phyloP scores from a whole-genome alignment of 169 alveolate genomes.

The Babesia sp. region DNA sequence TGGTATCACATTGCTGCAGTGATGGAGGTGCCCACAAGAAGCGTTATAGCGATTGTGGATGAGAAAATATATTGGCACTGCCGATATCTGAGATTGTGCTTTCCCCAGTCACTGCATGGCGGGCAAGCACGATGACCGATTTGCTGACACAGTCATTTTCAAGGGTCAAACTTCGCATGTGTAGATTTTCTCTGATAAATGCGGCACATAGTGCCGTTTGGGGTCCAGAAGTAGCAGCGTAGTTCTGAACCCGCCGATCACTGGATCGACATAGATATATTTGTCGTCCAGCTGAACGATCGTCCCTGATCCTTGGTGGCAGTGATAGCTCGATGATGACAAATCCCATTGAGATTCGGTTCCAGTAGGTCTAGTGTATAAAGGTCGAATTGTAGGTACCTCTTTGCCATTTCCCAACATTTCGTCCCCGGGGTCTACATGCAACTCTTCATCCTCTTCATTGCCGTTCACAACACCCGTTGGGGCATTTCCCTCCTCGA shows the following conservation, averaged over 20 bases:
- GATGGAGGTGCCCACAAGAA: no score
- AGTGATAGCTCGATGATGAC: slow-evolving; percentile 8
- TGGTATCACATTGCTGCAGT: no score
- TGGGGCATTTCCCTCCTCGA: slow-evolving; percentile 4
- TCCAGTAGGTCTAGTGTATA: not conserved
- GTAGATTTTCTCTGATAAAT: slow-evolving; percentile 15
- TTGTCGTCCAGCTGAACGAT: slow-evolving; percentile 11
- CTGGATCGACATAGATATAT: slow-evolving; percentile 48
- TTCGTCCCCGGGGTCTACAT: not conserved
- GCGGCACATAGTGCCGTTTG: slow-evolving; percentile 33
- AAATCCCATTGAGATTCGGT: slow-evolving; percentile 1
- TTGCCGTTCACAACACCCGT: not conserved
- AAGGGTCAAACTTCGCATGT: no score
- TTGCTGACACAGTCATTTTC: no score
- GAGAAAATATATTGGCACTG: no score
- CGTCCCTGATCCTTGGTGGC: slow-evolving; percentile 50
- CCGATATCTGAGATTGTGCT: no score
- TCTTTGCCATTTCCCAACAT: slow-evolving; percentile 7
- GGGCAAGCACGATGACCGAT: no score
- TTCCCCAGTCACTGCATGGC: no score
- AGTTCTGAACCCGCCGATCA: slow-evolving; percentile 40
- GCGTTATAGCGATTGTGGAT: no score
- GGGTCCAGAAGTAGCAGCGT: slow-evolving; percentile 27
- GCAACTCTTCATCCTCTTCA: slow-evolving; percentile 41
- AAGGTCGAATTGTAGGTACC: slow-evolving; percentile 24